Evolutionary conservation across 768 basidiomycete genomes (phyloP), one percentile per base, ranked within the genome.

Genomic region (Austroboletus festivus): DNA sequence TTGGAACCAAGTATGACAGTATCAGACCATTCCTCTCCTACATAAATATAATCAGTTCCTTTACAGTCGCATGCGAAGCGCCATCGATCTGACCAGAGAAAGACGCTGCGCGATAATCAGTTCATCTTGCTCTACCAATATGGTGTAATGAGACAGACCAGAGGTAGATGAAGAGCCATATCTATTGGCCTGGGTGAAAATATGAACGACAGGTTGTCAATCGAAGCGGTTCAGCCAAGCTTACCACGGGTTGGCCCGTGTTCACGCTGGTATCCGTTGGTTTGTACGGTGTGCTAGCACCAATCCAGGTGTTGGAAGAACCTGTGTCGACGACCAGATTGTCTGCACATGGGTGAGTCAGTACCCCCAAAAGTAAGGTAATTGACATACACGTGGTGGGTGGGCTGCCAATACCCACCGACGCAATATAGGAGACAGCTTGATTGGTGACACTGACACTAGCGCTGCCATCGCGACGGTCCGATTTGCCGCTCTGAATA

Each of bases 271-370:
- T 77, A 46, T 69, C 69, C 9, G 84, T 84, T 52, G 54, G 51
- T 19, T 59, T 61, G 57, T 82, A 86, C 3, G 64, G 13, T 18
- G 57, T 66, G 11, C 22, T 53, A 24, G 84, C 81, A 20, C 84
- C 83, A 39, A 86, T 70, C 83, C 84, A 86, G 20, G 83, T 86
- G 68, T 85, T 86, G n/a, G 84, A 83, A 64, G 81, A 82, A 31
- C 64, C 43, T 3, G 83, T 83, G 58, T 85, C 83, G 45, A 85
- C 68, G 44, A 85, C 57, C 39, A 86, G 72, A 4, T 60, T 44
- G 59, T 79, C 82, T 85, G 51, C 37, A 39, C 18, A 21, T 9
- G 26, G 33, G 26, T 40, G 45, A 35, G 42, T 46, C 28, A 53
- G 21, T 34, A 23, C 7, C 11, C 5, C 19, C 23, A 43, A 28